These are phyloP conservation scores for Mycena capillaripes DNA, from an alignment of 768 basidiomycete genomes.

Conservation along the genomic window DNA sequence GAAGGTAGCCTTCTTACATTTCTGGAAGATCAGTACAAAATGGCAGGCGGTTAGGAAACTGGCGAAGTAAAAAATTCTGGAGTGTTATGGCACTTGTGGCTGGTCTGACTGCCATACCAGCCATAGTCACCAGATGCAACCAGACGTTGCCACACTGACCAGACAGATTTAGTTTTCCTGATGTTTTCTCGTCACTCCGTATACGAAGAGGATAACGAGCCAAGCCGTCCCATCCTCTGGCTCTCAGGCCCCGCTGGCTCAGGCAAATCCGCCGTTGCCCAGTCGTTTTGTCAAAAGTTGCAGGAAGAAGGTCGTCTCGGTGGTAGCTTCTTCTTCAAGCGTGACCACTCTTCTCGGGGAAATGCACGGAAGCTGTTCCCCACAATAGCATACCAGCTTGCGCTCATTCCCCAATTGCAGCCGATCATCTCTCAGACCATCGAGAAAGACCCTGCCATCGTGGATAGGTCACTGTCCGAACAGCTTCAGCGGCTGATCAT, in stretches of 20 bases:
- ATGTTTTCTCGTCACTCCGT: neutral
- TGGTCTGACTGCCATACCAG: too few relatives aligned
- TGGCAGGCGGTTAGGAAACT: too few relatives aligned
- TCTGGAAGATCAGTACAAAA: too few relatives aligned
- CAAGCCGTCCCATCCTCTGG: conserved; percentile 32
- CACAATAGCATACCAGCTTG: conserved; percentile 43
- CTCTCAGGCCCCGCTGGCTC: conserved; percentile 44
- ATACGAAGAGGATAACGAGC: conserved; percentile 4
- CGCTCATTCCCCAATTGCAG: conserved; percentile 11
- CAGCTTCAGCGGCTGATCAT: conserved; percentile 13
- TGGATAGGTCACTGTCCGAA: neutral
- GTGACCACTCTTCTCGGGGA: neutral
- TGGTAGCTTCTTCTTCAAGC: conserved; percentile 41
- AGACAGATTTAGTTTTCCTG: too few relatives aligned
- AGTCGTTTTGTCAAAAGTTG: conserved; percentile 45
- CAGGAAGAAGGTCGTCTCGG: conserved; percentile 23
- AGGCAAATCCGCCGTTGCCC: conserved; percentile 48
- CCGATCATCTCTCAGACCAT: neutral
- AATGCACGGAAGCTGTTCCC: conserved; percentile 31
- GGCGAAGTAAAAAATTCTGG: too few relatives aligned
- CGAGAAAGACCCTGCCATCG: neutral
- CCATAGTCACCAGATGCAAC: too few relatives aligned
- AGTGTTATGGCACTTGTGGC: too few relatives aligned
- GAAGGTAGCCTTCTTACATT: too few relatives aligned
- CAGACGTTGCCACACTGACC: too few relatives aligned